Conservation (phyloP, 352 stramenopile species). For the Globisporangium polare region DNA sequence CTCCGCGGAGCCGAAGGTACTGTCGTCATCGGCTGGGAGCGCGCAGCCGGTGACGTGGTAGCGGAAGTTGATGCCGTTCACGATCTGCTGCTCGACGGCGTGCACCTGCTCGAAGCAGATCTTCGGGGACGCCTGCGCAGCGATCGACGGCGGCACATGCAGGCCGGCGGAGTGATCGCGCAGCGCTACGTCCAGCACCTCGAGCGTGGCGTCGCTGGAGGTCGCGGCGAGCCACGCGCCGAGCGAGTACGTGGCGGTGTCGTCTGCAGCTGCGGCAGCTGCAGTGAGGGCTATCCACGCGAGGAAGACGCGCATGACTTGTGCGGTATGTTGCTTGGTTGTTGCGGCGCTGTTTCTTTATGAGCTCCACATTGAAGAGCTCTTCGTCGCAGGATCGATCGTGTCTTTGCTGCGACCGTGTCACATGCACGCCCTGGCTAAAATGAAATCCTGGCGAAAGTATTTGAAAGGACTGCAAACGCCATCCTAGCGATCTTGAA, state of each 20-base stretch:
- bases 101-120: constrained; percentile 45
- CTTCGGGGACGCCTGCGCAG: neutral
- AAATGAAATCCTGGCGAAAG: no score
- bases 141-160: constrained; percentile 14
- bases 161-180: constrained; percentile 8
- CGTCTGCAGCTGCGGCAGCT: neutral
- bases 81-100: constrained; percentile 52
- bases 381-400: no score
- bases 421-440: no score
- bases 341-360: no score
- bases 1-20: neutral
- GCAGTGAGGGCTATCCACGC: neutral
- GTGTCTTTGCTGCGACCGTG: no score
- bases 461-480: no score
- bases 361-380: no score
- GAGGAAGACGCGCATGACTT: constrained; percentile 1
- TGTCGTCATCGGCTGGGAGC: constrained; percentile 1
- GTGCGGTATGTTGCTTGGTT: neutral
- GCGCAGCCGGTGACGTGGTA: constrained; percentile 45
- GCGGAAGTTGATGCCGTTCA: constrained; percentile 61
- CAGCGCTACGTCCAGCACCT: constrained; percentile 31
- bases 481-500: no score
- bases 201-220: constrained; percentile 26
- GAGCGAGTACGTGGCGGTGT: constrained; percentile 14
- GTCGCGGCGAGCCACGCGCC: constrained; percentile 39